Evolutionary conservation across 768 basidiomycete genomes (phyloP), one percentile per base, ranked within the genome.

Genomic region (Pulveroboletus sp.): DNA sequence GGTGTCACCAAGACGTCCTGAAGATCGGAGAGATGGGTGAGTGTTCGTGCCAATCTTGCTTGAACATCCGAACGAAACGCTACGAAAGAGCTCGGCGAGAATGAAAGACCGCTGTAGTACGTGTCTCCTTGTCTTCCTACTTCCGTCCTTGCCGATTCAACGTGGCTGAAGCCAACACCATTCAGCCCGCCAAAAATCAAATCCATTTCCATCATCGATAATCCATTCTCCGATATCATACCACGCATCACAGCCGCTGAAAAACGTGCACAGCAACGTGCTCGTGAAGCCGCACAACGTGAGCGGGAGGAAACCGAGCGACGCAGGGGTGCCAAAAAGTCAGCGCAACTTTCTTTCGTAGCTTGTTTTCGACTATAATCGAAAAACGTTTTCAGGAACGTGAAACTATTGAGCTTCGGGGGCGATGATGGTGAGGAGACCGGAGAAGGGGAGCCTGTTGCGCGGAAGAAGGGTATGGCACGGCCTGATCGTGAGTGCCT

Each of bases 231-330:
- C 46, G 94, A 98, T 62, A 96, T 98, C 56, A 79, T 93, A 31
- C 95, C 95, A 5, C 85, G 96, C 22, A 99, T 98, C 52, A 99
- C 96, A 1, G 93, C 93, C 1, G 91, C 83, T 2, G 96, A 98
- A 71, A 86, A 87, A 54, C 79, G 85, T 34, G 85, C 76, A 0
- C 96, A 99, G 64, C 85, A 85, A 53, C 78, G 78, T 46, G 95
- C 94, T 2, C 79, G 82, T 34, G 84, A 91, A 61, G 76, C 82
- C 53, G 83, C 80, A 1, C 85, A 85, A 58, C 76, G 78, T 43
- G 88, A 92, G 63, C 73, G 87, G n/a, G 90, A 91, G 59, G 87
- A 90, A 56, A 79, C 76, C 30, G 76, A 79, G 52, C 76, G 82
- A 31, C 75, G 82, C 50, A 83, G 82, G 57, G 83, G 86, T 22